Evolutionary conservation across 345 rosid genomes (phyloP), one percentile per base, ranked within the genome.

Genomic region (Heritiera littoralis): DNA sequence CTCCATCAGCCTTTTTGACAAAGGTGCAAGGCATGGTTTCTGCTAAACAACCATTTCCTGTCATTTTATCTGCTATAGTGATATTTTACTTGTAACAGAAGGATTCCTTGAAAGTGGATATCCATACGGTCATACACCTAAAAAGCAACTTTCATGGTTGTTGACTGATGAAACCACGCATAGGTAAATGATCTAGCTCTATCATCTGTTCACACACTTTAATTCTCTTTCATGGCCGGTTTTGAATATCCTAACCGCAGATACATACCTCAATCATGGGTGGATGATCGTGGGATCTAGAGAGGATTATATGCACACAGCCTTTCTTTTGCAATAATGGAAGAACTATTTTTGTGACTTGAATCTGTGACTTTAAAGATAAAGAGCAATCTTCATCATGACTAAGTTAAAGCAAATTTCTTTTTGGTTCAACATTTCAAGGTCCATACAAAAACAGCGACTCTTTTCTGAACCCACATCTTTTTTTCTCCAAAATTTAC

Each of bases 91-190:
- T 87, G 87, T 54, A 67, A 79, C 78, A 7, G 58, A 90, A 87
- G 89, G 89, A 87, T 86, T 84, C 93, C 80, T 66, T 80, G 80
- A 68, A 81, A 76, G 86, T 81, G 90, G 83, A 86, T 87, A 77
- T 85, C 87, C 90, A 74, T 13, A 0, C 1, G 5, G n/a, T 14
- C 58, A 54, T 77, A 2, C 76, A 55, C 74, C 80, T 6, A 48
- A 6, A 77, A 80, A 86, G 84, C 81, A 14, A 68, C 82, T 79
- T 79, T 72, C 18, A 63, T 63, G 52, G 73, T 78, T 74, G 61
- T 68, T 66, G 86, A 76, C 80, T 64, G 59, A 35, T 52, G 20
- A n/a, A 78, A 28, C 30, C 51, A 61, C 43, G 20, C 23, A 14
- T 20, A 18, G 17, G 9, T 6, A 12, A 32, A 9, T 6, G n/a